Conservation (phyloP, 805 yeast species). For the Yarrowia alimentaria region DNA sequence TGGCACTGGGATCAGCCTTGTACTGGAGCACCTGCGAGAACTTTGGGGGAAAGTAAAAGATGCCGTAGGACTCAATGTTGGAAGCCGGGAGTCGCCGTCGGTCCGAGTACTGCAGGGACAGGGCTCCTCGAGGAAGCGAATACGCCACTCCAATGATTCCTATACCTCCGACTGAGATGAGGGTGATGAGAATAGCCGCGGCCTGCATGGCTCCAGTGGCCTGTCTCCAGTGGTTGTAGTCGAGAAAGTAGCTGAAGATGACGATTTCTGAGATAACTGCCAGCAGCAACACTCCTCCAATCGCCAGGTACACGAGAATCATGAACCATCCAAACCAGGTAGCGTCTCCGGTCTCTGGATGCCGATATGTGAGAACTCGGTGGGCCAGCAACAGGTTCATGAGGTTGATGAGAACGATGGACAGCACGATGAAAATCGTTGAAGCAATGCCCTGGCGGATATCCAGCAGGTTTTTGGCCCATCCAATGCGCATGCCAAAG, state of each 20-base stretch:
- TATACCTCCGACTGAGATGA: constrained; percentile 56
- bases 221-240: constrained; percentile 46
- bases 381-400: constrained; percentile 66
- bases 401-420: constrained; percentile 56
- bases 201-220: constrained; percentile 57
- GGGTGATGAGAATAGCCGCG: constrained; percentile 47
- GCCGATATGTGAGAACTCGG: constrained; percentile 73
- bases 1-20: constrained; percentile 10
- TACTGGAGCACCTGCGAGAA: constrained; percentile 17
- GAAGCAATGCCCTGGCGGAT: constrained; percentile 55
- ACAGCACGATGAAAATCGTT: constrained; percentile 54
- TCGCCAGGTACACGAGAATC: constrained; percentile 52
- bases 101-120: constrained; percentile 1
- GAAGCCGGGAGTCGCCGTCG: constrained; percentile 14
- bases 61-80: constrained; percentile 19
- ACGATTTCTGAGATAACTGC: constrained; percentile 56
- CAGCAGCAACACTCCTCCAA: constrained; percentile 58
- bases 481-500: constrained; percentile 54
- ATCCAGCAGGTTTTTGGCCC: constrained; percentile 54
- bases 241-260: constrained; percentile 58
- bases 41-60: constrained; percentile 20
- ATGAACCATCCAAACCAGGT: constrained; percentile 50
- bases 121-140: constrained; percentile 32
- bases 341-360: constrained; percentile 64
- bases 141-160: constrained; percentile 52